These are phyloP conservation scores for Phytophthora pisi DNA, from an alignment of 352 stramenopile species.

Conservation along the genomic window DNA sequence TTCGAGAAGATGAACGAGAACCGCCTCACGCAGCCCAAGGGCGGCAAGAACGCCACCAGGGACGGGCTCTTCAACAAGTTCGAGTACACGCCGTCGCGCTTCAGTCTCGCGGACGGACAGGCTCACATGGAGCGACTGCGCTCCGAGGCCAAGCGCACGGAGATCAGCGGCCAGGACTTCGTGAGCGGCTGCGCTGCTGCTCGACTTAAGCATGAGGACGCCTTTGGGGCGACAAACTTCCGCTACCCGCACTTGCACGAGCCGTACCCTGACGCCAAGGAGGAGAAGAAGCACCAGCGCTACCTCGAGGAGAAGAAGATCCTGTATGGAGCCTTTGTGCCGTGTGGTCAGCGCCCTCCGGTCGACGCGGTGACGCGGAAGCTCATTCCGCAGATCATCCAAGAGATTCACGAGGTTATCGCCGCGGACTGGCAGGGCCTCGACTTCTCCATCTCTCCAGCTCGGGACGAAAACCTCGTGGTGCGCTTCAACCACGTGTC, in stretches of 20 bases:
- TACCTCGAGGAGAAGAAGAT: constrained; percentile 81
- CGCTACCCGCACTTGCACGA: constrained; percentile 75
- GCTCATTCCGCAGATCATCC: constrained; percentile 71
- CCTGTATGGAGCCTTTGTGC: constrained; percentile 67
- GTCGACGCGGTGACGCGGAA: constrained; percentile 72
- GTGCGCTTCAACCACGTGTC: constrained; percentile 57
- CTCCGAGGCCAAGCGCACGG: constrained; percentile 67
- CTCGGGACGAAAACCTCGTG: constrained; percentile 67
- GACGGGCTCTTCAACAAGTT: constrained; percentile 81
- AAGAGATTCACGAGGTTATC: constrained; percentile 72
- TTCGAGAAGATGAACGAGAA: constrained; percentile 86
- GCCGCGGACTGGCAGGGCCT: constrained; percentile 64
- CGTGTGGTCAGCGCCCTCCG: constrained; percentile 53
- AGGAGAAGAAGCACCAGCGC: constrained; percentile 62
- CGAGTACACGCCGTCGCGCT: constrained; percentile 80
- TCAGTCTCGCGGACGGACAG: constrained; percentile 65
- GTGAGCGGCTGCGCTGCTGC: constrained; percentile 51
- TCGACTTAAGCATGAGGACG: constrained; percentile 77
- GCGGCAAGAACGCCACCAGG: constrained; percentile 60
- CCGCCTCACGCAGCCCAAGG: constrained; percentile 43
- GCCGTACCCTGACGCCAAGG: constrained; percentile 60
- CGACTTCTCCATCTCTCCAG: constrained; percentile 55
- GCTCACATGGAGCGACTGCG: constrained; percentile 67
- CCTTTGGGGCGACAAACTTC: constrained; percentile 59
- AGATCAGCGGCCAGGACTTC: constrained; percentile 79